These are phyloP conservation scores for Trypanosoma cruzi DNA, from an alignment of 208 protist genomes.

Conservation along the genomic window DNA sequence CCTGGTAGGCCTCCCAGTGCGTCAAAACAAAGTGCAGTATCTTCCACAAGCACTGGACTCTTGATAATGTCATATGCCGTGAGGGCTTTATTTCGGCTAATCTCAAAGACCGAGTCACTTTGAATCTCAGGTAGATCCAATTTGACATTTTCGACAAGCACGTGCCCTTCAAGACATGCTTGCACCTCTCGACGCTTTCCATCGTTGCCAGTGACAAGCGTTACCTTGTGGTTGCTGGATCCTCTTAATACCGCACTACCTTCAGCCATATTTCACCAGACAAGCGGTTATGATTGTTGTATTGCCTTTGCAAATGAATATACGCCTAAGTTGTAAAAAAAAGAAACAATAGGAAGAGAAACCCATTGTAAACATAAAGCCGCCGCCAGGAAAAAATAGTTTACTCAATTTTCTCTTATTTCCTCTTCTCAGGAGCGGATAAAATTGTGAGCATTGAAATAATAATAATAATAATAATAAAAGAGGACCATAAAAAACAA, in stretches of 20 bases:
- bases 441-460: neutral
- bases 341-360: neutral
- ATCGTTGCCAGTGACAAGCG: constrained; percentile 97
- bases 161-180: constrained; percentile 58
- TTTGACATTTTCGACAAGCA: constrained; percentile 70
- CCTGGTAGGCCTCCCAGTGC: constrained; percentile 95
- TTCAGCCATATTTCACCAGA: neutral
- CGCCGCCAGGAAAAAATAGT: neutral
- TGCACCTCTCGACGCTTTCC: constrained; percentile 97
- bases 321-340: neutral
- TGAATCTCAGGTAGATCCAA: constrained; percentile 96
- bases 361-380: neutral
- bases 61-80: constrained; percentile 76
- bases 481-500: neutral
- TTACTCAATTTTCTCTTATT: neutral
- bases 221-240: constrained; percentile 12
- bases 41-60: constrained; percentile 93
- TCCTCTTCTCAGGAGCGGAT: neutral
- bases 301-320: neutral
- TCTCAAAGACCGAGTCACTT: constrained; percentile 83
- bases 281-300: neutral
- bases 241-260: neutral
- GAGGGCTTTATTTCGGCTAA: constrained; percentile 93
- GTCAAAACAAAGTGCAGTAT: constrained; percentile 98
- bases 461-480: neutral